A percentile compares a stretch with the other conserved stretches of the same genome.
phyloP scores from a whole-genome alignment of 345 rosid species.

The Raphanus raphanistrum region DNA sequence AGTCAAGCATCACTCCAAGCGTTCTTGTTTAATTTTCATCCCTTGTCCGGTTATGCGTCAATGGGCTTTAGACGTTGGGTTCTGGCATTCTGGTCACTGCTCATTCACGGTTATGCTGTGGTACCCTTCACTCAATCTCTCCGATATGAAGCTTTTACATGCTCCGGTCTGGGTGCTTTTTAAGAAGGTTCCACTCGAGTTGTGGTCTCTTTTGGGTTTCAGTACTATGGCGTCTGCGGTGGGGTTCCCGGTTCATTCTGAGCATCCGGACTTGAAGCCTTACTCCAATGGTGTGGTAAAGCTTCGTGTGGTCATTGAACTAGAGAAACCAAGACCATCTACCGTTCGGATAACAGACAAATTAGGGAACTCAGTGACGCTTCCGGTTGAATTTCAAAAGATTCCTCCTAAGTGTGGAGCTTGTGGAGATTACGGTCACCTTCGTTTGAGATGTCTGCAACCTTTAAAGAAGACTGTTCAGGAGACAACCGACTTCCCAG shows the following conservation, averaged over 20 bases:
- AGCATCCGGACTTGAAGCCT: neutral
- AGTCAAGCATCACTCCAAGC: neutral
- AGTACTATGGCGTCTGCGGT: neutral
- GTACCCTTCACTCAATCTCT: fast-evolving
- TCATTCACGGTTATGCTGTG: neutral
- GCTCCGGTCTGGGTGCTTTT: neutral
- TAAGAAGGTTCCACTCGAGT: neutral
- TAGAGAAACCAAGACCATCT: neutral
- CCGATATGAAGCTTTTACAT: neutral
- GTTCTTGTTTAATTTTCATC: neutral
- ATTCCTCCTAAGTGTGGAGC: neutral
- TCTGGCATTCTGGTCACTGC: neutral
- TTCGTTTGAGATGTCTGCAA: neutral
- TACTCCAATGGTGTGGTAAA: neutral
- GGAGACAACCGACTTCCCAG: too few species aligned
- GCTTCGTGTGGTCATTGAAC: neutral
- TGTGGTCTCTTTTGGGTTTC: neutral
- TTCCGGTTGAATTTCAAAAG: neutral
- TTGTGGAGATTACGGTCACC: neutral
- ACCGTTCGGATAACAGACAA: neutral
- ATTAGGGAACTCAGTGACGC: neutral
- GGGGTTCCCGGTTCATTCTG: neutral
- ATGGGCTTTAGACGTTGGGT: neutral
- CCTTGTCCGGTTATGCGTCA: neutral
- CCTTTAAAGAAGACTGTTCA: neutral